Evolutionary conservation across 1,139 yeast species (phyloP), one percentile per base, ranked within the genome.

Genomic region (Pichia sp.): DNA sequence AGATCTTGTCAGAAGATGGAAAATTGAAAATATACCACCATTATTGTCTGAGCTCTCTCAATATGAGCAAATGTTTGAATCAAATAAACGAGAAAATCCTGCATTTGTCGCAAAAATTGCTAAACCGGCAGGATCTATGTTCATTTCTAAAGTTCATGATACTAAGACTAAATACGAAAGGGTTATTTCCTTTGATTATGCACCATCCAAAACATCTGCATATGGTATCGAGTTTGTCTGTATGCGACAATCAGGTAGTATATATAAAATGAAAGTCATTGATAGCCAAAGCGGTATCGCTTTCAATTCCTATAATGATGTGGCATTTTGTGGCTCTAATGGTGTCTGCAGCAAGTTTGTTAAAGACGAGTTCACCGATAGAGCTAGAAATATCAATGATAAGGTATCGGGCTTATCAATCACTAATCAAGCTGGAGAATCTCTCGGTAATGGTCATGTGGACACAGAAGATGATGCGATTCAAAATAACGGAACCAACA

Each of bases 231-330:
- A 68, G 25, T 73, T 86, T 52, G 80, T 89, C 32, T 89, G 96
- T 62, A 84, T 89, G 84, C 70, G 96, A 52, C 95, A 87, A 58
- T 83, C 95, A 1, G 96, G 96, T 2, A 82, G 87, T 40, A 82
- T 87, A 0, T 89, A 85, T 63, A 70, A 86, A 49, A 86, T 86
- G 92, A 76, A 82, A 0, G 85, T 82, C 1, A 68, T 71, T 2
- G 94, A 86, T 59, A 77, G 84, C 43, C 80, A 82, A 31, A 80
- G 80, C 39, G 71, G 80, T 6, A 62, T 83, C 22, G 71, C 68
- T 23, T 85, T 89, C 62, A 86, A 81, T 55, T 79, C 92, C 0
- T 74, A 70, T 53, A 87, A 87, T 58, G 87, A 85, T 43, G 67
- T 87, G 39, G 70, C 84, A 1, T 67, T 82, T 35, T 72, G 81